A percentile compares a stretch with the other conserved stretches of the same genome.
These are phyloP conservation scores for Chalaropsis ovoidea DNA, from an alignment of 2,329 filamentous ascomycete genomes.

Conservation along the genomic window DNA sequence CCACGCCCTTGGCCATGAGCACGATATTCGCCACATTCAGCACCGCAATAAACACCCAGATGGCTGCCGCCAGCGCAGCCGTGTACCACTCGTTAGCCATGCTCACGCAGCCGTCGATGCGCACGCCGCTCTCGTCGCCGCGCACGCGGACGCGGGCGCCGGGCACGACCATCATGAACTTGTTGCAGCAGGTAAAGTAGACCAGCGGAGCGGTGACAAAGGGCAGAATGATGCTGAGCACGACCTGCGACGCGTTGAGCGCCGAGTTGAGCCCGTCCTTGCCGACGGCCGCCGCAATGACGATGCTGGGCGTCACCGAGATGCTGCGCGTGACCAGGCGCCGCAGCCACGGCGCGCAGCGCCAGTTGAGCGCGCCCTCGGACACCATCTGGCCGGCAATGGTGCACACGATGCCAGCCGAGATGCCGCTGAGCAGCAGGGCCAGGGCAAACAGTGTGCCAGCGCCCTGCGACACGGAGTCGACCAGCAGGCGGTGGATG, in stretches of 20 bases:
- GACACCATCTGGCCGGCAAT: conserved; percentile 84
- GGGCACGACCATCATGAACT: conserved; percentile 64
- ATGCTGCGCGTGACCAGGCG: conserved; percentile 67
- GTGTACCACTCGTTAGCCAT: conserved; percentile 67
- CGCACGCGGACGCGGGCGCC: conserved; percentile 34
- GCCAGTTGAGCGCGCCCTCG: conserved; percentile 71
- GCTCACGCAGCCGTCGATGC: conserved; percentile 34
- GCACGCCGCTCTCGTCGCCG: conserved; percentile 26
- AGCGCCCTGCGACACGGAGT: conserved; percentile 60
- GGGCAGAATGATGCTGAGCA: conserved; percentile 65
- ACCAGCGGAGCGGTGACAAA: conserved; percentile 76
- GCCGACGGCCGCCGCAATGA: conserved; percentile 72
- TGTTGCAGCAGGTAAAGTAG: conserved; percentile 69
- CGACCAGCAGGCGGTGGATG: conserved; percentile 63
- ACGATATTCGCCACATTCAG: conserved; percentile 69
- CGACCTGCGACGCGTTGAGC: conserved; percentile 67
- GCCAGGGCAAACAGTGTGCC: conserved; percentile 79
- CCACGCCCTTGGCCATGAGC: conserved; percentile 40
- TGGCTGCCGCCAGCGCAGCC: conserved; percentile 43
- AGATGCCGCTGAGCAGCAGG: conserved; percentile 67
- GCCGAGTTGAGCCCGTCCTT: conserved; percentile 58
- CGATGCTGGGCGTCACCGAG: conserved; percentile 70
- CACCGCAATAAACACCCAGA: conserved; percentile 65
- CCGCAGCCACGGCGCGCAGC: conserved; percentile 64
- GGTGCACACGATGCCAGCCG: conserved; percentile 78